phyloP scores from a whole-genome alignment of 2,329 filamentous ascomycete species.

The Aspergillus nomiae region DNA sequence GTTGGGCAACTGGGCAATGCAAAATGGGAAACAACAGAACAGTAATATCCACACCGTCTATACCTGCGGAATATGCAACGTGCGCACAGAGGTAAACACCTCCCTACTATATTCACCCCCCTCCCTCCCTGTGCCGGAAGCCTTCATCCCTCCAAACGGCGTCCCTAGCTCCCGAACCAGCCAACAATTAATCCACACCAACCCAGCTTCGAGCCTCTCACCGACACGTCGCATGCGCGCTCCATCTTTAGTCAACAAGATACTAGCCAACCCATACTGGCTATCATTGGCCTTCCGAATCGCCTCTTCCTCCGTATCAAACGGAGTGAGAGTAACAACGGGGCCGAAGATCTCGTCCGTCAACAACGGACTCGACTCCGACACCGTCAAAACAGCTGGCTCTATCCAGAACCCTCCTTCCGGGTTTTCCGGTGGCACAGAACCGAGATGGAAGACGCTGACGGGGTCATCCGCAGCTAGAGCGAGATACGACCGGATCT shows the following conservation, averaged over 20 bases:
- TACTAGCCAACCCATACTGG: conserved; percentile 61
- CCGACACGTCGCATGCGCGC: conserved; percentile 61
- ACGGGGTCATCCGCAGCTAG: conserved; percentile 58
- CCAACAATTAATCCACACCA: conserved; percentile 44
- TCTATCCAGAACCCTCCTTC: conserved; percentile 64
- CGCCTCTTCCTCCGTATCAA: conserved; percentile 55
- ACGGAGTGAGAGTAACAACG: conserved; percentile 52
- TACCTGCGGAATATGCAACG: conserved; percentile 18
- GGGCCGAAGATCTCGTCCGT: conserved; percentile 56
- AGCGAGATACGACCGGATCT: conserved; percentile 58
- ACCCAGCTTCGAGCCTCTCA: conserved; percentile 61
- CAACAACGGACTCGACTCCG: conserved; percentile 53
- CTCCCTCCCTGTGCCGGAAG: conserved; percentile 19
- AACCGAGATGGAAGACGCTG: conserved; percentile 59
- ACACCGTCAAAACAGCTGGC: conserved; percentile 54
- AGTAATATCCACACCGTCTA: neutral
- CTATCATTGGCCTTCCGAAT: conserved; percentile 54
- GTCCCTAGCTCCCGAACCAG: conserved; percentile 23
- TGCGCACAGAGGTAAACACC: conserved; percentile 22
- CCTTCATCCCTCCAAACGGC: conserved; percentile 24
- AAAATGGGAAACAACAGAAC: neutral
- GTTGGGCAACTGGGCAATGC: neutral
- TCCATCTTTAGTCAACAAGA: conserved; percentile 62
- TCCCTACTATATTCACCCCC: conserved; percentile 21
- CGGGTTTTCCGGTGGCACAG: conserved; percentile 46